Evolutionary conservation across 2,329 filamentous ascomycete species (phyloP), one percentile per base, ranked within the genome.

Genomic region (Dothiorella sarmentorum): DNA sequence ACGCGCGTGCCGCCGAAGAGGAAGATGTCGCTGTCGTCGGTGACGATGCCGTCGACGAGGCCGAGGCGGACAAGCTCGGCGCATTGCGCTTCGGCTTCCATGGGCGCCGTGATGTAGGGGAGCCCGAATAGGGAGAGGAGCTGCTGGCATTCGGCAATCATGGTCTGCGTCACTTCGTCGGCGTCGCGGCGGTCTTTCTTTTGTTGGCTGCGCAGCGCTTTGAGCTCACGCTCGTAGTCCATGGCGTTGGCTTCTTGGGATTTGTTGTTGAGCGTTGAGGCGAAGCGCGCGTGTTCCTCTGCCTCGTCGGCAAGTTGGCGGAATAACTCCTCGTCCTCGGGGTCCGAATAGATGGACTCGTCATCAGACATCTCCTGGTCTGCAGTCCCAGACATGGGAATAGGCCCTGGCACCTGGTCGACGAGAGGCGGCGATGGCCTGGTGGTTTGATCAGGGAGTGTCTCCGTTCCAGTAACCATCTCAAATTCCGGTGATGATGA

Each of bases 31-130:
- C 89, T 95, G 71, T 99, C 94, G 68, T 99, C 94, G 0, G 95
- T 99, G 27, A 99, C 92, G 62, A 99, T 96, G 11, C 95, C 94
- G 70, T 99, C 95, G 7, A 99, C 95, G 0, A 97, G 84, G 0
- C 91, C 90, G 0, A 97, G 79, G 0, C 76, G 77, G 0, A 99
- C 92, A 3, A 99, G 83, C 73, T 96, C 90, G 0, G 94, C 94
- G 68, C 94, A 99, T 71, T 99, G 94, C 0, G 94, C 94, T 79
- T 99, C 94, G 0, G 94, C 94, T 80, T 99, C 94, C 94, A 97
- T 97, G 0, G 95, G 95, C 0, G 94, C 94, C 0, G 93, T 99
- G 65, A 99, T 88, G 69, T 99, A 99, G 0, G 94, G 94, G 10
- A 99, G 84, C 0, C 94, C 94, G 71, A 99, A 99, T 7, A 97